A percentile compares a stretch with the other conserved stretches of the same genome.
These are phyloP conservation scores for Scedosporium minutisporum DNA, from an alignment of 2,329 filamentous ascomycete species.

Conservation along the genomic window DNA sequence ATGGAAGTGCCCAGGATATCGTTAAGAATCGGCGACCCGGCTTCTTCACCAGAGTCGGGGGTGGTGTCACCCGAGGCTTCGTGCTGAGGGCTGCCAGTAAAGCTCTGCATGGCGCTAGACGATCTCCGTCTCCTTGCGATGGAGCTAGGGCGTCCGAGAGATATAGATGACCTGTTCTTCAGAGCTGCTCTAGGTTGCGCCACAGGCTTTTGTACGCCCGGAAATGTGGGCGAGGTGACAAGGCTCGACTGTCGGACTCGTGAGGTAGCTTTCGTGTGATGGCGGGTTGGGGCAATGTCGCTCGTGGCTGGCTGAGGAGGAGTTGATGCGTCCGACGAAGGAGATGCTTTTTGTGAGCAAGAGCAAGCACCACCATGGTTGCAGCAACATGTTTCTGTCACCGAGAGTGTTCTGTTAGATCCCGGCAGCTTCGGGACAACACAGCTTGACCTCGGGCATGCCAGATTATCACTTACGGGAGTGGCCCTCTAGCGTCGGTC, in stretches of 20 bases:
- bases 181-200: neutral
- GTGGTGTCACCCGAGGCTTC: conserved; percentile 2
- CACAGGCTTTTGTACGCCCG: neutral
- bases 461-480: conserved; percentile 38
- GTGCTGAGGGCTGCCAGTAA: neutral
- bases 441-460: conserved; percentile 16
- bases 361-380: conserved; percentile 59
- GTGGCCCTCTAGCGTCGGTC: conserved; percentile 47
- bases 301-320: conserved; percentile 58
- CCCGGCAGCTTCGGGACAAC: neutral
- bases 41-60: conserved; percentile 25
- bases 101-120: neutral
- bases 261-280: conserved; percentile 30
- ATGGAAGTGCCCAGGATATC: conserved; percentile 41
- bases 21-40: conserved; percentile 45
- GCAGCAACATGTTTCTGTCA: conserved; percentile 56
- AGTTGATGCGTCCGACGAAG: conserved; percentile 38
- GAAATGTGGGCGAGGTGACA: conserved; percentile 34
- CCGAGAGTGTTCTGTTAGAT: neutral
- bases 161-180: neutral
- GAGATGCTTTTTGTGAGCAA: conserved; percentile 55
- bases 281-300: conserved; percentile 21
- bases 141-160: neutral
- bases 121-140: neutral
- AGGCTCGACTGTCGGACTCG: conserved; percentile 52